phyloP scores from a whole-genome alignment of 176 grass and related monocot species.

The Aegilops tauschii region DNA sequence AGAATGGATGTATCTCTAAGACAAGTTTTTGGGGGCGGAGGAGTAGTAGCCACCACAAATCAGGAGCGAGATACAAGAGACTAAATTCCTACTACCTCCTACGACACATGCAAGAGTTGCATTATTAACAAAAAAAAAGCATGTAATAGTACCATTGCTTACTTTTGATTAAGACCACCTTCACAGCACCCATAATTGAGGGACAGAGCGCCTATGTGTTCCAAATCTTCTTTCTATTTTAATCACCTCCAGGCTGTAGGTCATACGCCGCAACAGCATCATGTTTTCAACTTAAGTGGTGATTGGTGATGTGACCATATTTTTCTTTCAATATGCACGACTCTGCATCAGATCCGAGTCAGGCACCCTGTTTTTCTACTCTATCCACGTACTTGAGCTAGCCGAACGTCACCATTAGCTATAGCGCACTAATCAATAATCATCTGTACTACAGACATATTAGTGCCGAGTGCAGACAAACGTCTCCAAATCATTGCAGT shows the following conservation, averaged over 20 bases:
- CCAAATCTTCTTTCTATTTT: not conserved
- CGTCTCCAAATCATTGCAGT: constrained; percentile 33
- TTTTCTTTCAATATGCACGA: not conserved
- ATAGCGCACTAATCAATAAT: constrained; percentile 27
- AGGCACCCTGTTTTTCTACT: constrained; percentile 5
- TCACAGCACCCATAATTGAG: not conserved
- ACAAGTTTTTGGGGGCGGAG: too few relatives aligned
- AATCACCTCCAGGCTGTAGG: not conserved
- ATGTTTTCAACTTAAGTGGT: not conserved
- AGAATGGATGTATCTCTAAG: too few relatives aligned
- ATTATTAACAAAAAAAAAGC: too few relatives aligned
- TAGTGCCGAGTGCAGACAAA: constrained; percentile 20
- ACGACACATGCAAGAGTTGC: too few relatives aligned
- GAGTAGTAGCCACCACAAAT: too few relatives aligned
- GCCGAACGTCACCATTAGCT: constrained; percentile 30
- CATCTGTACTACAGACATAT: not conserved
- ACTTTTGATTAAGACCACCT: not conserved
- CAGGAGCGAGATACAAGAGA: too few relatives aligned
- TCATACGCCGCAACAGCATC: not conserved
- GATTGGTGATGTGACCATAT: constrained; percentile 1
- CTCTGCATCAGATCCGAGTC: constrained; percentile 48
- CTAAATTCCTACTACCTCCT: too few relatives aligned
- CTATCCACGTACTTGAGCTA: constrained; percentile 6
- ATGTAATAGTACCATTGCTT: too few relatives aligned
- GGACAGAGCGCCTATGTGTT: not conserved